Base-by-base conservation (phyloP, 305 asterid genomes). In the Rubia balearica region DNA sequence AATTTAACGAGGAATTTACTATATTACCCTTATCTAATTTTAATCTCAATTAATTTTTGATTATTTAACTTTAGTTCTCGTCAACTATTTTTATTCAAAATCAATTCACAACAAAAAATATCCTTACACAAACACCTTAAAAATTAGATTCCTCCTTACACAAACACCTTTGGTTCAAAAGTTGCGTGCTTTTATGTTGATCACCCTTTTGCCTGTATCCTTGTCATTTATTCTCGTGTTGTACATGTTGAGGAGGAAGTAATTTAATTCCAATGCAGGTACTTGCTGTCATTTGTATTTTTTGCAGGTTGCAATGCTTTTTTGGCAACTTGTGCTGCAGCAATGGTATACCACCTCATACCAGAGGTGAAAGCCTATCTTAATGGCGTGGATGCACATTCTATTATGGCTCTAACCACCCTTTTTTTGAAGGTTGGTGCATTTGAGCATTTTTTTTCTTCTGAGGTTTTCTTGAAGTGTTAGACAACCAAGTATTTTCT, bases 341-440 rank as follows among this genome's bases (percentile, higher is more conserved):
- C 78, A 12, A 83, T 92, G 48, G 97, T 96, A 33, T 81, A 79
- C 71, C n/a, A 95, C 98, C 73, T 97, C 98, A 92, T 92, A 71
- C 98, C 97, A 71, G 98, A 92, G 85, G 98, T 92, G 81, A 92
- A 92, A 88, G 97, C 98, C 68, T 90, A 90, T 76, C 95, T 92
- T 76, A 92, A 92, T 61, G 98, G 98, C 40, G 80, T 92, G 30
- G 98, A 92, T 78, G 98, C 97, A 67, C 92, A 92, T 81, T 88
- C 98, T 71, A 92, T 92, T 71, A 80, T 92, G 84, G 98, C 98
- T 76, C 98, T 97, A 71, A 87, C 90, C 76, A 92, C 98, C 70
- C 83, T 92, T 67, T 84, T 92, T 73, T 97, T 92, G 74, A 92
- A 92, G 97, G 98, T 92, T 48, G 57, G 85, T 65, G 36, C 14